Base-by-base conservation (phyloP, 2,329 filamentous ascomycete genomes). In the Sarocladiaceae sp. region DNA sequence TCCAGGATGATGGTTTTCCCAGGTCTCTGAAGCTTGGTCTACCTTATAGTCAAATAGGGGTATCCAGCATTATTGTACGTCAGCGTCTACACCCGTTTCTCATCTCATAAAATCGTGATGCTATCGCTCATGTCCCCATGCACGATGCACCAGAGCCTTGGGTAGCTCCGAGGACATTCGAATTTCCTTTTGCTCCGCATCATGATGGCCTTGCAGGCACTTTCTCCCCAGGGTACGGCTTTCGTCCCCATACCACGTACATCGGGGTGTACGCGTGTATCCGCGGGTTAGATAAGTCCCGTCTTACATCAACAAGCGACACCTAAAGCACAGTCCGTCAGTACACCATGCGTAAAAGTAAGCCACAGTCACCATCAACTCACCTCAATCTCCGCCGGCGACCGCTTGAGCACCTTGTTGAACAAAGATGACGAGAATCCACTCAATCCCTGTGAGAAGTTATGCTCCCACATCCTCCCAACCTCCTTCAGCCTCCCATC, bases 191-290 rank as follows among this genome's bases (percentile, higher is more conserved):
- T 18, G 16, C 33, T 20, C 33, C 6, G 6, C 18, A 19, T 29
- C 15, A 29, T 11, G n/a, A 21, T 4, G 6, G 9, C 23, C 10
- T 20, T 5, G 12, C 19, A 24, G 6, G 19, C 15, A 3, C 9
- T 24, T 4, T n/a, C 29, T 70, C 67, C 12, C 59, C 54, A 0
- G 56, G 58, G 43, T 59, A 61, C 1, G 74, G 74, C 50, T 76
- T 77, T 20, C 73, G 63, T 7, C 72, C 74, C 53, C 66, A 70
- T 0, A 78, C 69, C 5, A 76, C 68, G 47, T 69, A 66, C n/a
- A 74, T 58, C 20, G 65, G 65, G 48, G 70, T 59, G 47, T 74
- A 78, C 1, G 69, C 64, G 49, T 77, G 74, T 10, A 73, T 64
- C 7, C 59, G 58, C 3, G 61, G 58, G 53, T 78, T 62, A 5